Evolutionary conservation across 129 eudicot species (phyloP), one percentile per base, ranked within the genome.

Genomic region (Tanacetum coccineum): DNA sequence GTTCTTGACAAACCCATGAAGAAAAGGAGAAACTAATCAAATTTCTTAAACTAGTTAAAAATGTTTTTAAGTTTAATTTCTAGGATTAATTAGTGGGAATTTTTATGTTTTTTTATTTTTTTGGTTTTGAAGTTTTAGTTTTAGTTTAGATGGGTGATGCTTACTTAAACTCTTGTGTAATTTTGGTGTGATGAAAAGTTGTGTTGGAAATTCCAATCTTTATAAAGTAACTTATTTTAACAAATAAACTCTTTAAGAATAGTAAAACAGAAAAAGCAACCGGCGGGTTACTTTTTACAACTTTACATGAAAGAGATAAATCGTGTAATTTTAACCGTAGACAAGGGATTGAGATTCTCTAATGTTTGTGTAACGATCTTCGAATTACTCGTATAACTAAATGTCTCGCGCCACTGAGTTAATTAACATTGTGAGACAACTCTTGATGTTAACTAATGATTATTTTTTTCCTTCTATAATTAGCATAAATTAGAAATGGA

Each of bases 1-100:
- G 44, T 74, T 68, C 69, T 77, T 22, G 83, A 83, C 51, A 77
- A 80, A 53, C 67, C 74, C 48, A 57, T 70, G 67, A 68, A 79
- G 59, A 67, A 79, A 60, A 66, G 21, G 61, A 74, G 69, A 54
- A 63, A 45, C 47, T 61, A 59, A n/a, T n/a, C n/a, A n/a, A 26
- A 5, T 39, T 47, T 47, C n/a, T 8, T 12, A 25, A 10, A 14
- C 48, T 40, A 45, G 25, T 10, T 42, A 53, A 9, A 13, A n/a
- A 63, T 73, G 25, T 55, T 62, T 48, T 36, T 22, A 19, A 32
- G 32, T 62, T 22, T n/a, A n/a, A n/a, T n/a, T n/a, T n/a, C n/a
- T n/a, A n/a, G n/a, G n/a, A n/a, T n/a, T n/a, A n/a, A n/a, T n/a
- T n/a, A n/a, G n/a, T n/a, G n/a, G n/a, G 78, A 60, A 47, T 18